Base-by-base conservation (phyloP, 306 rosid genomes). In the Castanospermum australe region DNA sequence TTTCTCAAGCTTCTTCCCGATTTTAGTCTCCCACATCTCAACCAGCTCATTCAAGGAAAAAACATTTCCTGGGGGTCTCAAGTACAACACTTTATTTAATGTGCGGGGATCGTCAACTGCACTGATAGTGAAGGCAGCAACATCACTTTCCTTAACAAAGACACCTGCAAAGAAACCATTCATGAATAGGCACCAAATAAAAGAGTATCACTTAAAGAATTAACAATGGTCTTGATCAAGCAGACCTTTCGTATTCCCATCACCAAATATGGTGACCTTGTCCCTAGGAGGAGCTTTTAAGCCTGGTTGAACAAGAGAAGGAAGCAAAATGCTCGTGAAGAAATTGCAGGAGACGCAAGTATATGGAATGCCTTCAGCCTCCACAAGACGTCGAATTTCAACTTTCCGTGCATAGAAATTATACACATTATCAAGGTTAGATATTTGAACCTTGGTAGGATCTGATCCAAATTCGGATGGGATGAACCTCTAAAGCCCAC, bases 381-480 rank as follows among this genome's bases (percentile, higher is more conserved):
- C 97, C 66, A 88, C 44, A 10, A 89, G 87, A 33, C 84, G 74
- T n/a, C 95, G 87, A 73, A 93, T 87, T 83, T 87, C 92, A 7
- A 83, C 76, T 87, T 93, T 93, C 12, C 86, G 73, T 76, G 90
- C 76, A 68, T 88, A 93, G 82, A 91, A 87, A 57, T 80, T 75
- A 41, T 87, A 76, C 74, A 79, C 74, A 70, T 61, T 80, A 14
- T 70, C 92, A 81, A 88, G 83, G 21, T 74, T 79, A 39, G 82
- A 77, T 22, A 88, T 83, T 41, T 56, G 87, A 76, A 85, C 91
- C 82, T 64, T 86, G 51, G 83, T 90, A 10, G 96, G 91, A 73
- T 94, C 98, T 45, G 84, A 63, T 62, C 98, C 98, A 76, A 92
- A 94, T 81, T 94, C 97, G 21, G 97, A 84, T 15, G 94, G 96